phyloP scores from a whole-genome alignment of 2,329 filamentous ascomycete genomes.

The Penicillium sclerotigenum region DNA sequence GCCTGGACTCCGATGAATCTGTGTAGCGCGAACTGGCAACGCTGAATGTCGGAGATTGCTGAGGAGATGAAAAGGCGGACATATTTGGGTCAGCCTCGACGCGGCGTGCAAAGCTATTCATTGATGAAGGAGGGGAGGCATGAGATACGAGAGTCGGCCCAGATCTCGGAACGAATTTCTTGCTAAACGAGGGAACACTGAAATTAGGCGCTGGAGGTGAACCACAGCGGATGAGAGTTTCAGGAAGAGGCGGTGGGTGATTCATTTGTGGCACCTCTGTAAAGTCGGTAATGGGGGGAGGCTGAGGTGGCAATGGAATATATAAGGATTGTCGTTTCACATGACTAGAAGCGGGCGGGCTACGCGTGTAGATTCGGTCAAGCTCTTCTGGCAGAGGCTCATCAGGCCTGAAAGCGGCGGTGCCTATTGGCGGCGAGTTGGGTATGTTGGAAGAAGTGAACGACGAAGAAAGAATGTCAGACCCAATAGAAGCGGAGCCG shows the following conservation, averaged over 20 bases:
- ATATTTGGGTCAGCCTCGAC: conserved; percentile 19
- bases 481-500: conserved; percentile 3
- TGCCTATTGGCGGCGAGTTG: conserved; percentile 15
- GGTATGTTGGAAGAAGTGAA: conserved; percentile 16
- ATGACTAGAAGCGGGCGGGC: conserved; percentile 23
- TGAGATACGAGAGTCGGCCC: conserved; percentile 14
- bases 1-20: conserved; percentile 24
- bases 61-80: conserved; percentile 29
- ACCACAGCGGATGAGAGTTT: conserved; percentile 27
- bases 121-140: conserved; percentile 16
- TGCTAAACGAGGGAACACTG: conserved; percentile 43
- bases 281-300: conserved; percentile 9
- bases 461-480: conserved; percentile 18
- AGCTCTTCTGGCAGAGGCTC: conserved; percentile 13
- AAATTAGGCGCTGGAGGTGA: conserved; percentile 42
- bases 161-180: conserved; percentile 31
- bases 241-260: conserved; percentile 25
- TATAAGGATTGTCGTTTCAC: conserved; percentile 30
- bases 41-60: conserved; percentile 32
- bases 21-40: conserved; percentile 22
- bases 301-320: conserved; percentile 5
- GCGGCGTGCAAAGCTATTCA: conserved; percentile 10
- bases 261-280: conserved; percentile 21
- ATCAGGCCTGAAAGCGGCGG: conserved; percentile 12
- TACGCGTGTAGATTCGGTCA: conserved; percentile 14